These are phyloP conservation scores for Kuraishia cidri DNA, from an alignment of 805 yeast species.

Conservation along the genomic window DNA sequence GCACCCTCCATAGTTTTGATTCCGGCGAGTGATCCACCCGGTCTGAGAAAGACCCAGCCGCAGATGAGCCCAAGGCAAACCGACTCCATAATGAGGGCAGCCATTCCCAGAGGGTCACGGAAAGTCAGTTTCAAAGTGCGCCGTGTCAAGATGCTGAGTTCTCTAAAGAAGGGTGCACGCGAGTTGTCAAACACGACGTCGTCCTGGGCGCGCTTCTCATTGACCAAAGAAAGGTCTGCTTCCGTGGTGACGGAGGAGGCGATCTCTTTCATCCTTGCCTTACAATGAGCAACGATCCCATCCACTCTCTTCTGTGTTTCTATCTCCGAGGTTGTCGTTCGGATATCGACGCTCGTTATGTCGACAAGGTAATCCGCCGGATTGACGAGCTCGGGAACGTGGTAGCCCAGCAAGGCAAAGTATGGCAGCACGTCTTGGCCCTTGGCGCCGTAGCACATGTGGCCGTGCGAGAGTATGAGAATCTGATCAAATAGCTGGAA, in stretches of 20 bases:
- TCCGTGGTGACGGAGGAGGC: constrained; percentile 3
- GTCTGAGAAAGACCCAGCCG: constrained; percentile 74
- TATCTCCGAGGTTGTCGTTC: constrained; percentile 26
- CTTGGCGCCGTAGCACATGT: constrained; percentile 35
- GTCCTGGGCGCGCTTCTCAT: constrained; percentile 3
- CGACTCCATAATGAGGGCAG: constrained; percentile 28
- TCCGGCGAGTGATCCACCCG: constrained; percentile 52
- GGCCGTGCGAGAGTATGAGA: constrained; percentile 59
- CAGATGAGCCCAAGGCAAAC: constrained; percentile 46
- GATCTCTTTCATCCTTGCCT: constrained; percentile 10
- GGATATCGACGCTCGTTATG: constrained; percentile 44
- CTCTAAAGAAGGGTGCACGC: constrained; percentile 32
- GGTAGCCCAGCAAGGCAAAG: constrained; percentile 37
- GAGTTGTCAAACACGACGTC: constrained; percentile 13
- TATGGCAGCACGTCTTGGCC: constrained; percentile 29
- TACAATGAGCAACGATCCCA: constrained; percentile 28
- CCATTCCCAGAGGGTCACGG: constrained; percentile 44
- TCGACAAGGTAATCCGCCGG: constrained; percentile 59
- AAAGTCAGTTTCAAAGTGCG: constrained; percentile 36
- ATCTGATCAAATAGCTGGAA: constrained; percentile 58
- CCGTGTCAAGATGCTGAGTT: constrained; percentile 30
- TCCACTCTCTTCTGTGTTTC: constrained; percentile 23
- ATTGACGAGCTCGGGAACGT: constrained; percentile 37
- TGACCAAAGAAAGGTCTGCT: background rate
- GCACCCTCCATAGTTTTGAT: constrained; percentile 50